These are phyloP conservation scores for Aspergillus nidulans DNA, from an alignment of 495 filamentous ascomycete genomes.

Conservation along the genomic window DNA sequence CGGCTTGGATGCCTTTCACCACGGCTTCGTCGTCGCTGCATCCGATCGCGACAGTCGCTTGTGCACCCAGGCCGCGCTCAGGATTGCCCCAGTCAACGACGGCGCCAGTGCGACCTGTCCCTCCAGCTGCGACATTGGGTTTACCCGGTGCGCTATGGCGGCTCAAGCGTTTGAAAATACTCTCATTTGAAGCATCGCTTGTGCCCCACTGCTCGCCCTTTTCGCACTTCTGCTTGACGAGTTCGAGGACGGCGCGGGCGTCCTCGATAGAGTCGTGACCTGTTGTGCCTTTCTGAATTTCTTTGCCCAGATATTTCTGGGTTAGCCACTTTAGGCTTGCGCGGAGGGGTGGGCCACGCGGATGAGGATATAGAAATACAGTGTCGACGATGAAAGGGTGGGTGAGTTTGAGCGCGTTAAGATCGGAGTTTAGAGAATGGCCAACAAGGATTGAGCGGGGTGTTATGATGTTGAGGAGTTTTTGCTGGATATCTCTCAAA, in stretches of 20 bases:
- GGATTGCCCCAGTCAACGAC: slow-evolving; percentile 87
- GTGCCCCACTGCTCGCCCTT: slow-evolving; percentile 81
- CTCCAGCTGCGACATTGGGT: slow-evolving; percentile 26
- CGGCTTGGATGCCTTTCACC: slow-evolving; percentile 60
- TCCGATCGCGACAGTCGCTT: slow-evolving; percentile 66
- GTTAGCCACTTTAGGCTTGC: slow-evolving; percentile 78
- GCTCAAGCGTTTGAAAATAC: slow-evolving; percentile 77
- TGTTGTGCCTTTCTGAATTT: slow-evolving; percentile 74
- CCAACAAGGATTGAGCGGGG: slow-evolving; percentile 79
- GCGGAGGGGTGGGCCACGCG: slow-evolving; percentile 67
- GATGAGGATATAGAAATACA: slow-evolving; percentile 76
- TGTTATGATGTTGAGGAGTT: slow-evolving; percentile 66
- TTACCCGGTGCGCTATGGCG: slow-evolving; percentile 54
- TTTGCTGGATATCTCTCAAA: slow-evolving; percentile 74
- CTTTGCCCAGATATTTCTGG: slow-evolving; percentile 71
- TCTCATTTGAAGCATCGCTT: slow-evolving; percentile 67
- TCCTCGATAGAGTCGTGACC: slow-evolving; percentile 95
- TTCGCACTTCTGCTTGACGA: slow-evolving; percentile 92
- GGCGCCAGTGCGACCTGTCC: slow-evolving; percentile 64
- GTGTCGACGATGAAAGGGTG: slow-evolving; percentile 95
- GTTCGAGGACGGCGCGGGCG: slow-evolving; percentile 80
- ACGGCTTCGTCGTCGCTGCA: slow-evolving; percentile 75
- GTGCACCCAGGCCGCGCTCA: slow-evolving; percentile 64
- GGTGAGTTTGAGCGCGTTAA: slow-evolving; percentile 74
- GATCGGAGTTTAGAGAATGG: slow-evolving; percentile 87